Base-by-base conservation (phyloP, 768 basidiomycete genomes). In the Rhodosporidiobolus sp. region DNA sequence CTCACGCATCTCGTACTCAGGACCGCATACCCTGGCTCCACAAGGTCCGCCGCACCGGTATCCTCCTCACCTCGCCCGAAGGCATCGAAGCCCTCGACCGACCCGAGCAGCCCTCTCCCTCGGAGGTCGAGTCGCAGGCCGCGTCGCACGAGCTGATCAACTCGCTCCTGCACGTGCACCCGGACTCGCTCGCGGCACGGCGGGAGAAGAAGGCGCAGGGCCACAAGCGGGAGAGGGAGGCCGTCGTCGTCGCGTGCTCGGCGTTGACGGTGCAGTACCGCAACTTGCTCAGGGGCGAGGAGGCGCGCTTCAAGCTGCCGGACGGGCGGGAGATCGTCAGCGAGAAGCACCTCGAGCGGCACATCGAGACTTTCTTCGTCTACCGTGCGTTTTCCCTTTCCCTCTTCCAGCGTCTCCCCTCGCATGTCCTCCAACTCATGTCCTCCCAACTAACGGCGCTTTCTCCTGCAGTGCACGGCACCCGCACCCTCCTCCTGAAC, bases 21-120 rank as follows among this genome's bases (percentile, higher is more conserved):
- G 94, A 96, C 79, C 88, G 93, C 28, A 84, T 86, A 75, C 92
- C 94, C 1, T 97, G 95, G 94, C 85, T 98, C 8, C 85, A 85
- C 66, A 80, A 84, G 57, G 88, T 96, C 62, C 87, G 92, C 63
- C 79, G 79, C 10, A 88, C 86, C 1, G 91, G 88, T 78, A 79
- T 69, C 24, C 68, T 69, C 11, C 57, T 76, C 35, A 76, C 75
- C 28, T 69, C 70, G 0, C 19, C 30, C 3, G 28, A 22, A n/a
- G 74, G 70, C 0, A 30, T 72, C 30, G 28, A 30, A 0, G 67
- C 70, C 4, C 67, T 75, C 55, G 53, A 67, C 70, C 38, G 38
- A 24, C 67, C 61, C 11, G 10, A 48, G 8, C 53, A 63, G 0
- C 50, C 65, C 11, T 32, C 59, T 7, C 56, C 57, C 10, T 20